These are phyloP conservation scores for Boletus rubroflammeus DNA, from an alignment of 768 basidiomycete species.

Conservation along the genomic window DNA sequence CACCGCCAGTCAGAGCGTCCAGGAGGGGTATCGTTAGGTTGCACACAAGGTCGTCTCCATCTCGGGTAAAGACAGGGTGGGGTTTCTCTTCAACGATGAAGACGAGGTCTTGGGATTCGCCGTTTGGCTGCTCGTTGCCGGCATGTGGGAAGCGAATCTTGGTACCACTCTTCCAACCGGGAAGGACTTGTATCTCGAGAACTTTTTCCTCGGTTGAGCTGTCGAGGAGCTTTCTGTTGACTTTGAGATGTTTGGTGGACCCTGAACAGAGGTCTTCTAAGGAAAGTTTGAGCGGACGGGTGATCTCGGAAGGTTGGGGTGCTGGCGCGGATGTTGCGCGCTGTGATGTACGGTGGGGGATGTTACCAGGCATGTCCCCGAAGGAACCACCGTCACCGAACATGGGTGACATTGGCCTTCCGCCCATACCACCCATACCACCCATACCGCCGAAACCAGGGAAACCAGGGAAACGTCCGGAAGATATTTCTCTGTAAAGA, in stretches of 20 bases:
- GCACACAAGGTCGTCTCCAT: constrained; percentile 75
- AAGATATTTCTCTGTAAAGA: constrained; percentile 54
- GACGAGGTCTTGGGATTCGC: constrained; percentile 85
- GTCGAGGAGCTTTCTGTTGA: constrained; percentile 67
- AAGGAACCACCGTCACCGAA: constrained; percentile 35
- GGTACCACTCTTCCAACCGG: constrained; percentile 96
- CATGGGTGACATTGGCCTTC: constrained; percentile 31
- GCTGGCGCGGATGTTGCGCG: constrained; percentile 29
- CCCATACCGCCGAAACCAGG: constrained; percentile 39
- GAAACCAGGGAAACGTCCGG: constrained; percentile 33
- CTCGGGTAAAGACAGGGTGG: constrained; percentile 69
- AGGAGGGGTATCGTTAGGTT: constrained; percentile 67
- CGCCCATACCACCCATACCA: constrained; percentile 45
- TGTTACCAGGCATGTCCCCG: constrained; percentile 50
- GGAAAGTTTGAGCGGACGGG: constrained; percentile 77
- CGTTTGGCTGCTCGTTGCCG: constrained; percentile 70
- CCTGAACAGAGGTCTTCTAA: constrained; percentile 86
- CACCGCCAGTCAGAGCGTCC: constrained; percentile 70
- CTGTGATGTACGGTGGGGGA: constrained; percentile 46
- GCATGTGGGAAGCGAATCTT: constrained; percentile 87
- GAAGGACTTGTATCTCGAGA: constrained; percentile 72
- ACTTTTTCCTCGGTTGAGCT: constrained; percentile 83
- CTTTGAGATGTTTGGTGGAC: constrained; percentile 81
- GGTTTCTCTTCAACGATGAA: constrained; percentile 97
- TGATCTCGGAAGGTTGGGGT: constrained; percentile 55